Evolutionary conservation across 2,329 filamentous ascomycete species (phyloP).

Genomic region (Paraconiothyrium brasiliense): DNA sequence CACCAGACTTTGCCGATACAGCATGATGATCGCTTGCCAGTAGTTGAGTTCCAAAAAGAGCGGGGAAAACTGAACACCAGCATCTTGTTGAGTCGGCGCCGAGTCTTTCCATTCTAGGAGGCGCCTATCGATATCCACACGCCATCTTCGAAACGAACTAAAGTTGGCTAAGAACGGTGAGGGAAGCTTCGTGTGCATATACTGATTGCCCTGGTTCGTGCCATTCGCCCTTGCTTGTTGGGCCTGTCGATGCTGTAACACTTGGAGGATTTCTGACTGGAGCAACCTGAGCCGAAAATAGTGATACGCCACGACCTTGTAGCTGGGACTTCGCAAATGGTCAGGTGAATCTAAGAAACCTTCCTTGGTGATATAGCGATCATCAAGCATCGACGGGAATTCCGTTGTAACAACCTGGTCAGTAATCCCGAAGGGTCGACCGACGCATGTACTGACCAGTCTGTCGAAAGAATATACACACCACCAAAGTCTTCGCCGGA

Average conservation of each 20-base stretch:
- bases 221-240: conserved; percentile 75
- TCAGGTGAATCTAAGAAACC: conserved; percentile 73
- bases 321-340: conserved; percentile 73
- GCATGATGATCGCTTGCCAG: conserved; percentile 96
- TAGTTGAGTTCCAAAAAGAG: conserved; percentile 96
- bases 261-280: conserved; percentile 94
- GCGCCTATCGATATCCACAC: conserved; percentile 83
- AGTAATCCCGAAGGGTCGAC: conserved; percentile 91
- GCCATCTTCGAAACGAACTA: conserved; percentile 87
- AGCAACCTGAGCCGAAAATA: conserved; percentile 89
- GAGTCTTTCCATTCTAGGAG: conserved; percentile 87
- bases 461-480: conserved; percentile 94
- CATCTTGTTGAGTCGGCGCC: conserved; percentile 79
- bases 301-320: conserved; percentile 90
- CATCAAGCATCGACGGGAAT: conserved; percentile 88
- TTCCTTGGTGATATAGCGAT: conserved; percentile 82
- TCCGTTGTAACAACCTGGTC: conserved; percentile 96
- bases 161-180: conserved; percentile 88
- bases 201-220: conserved; percentile 72
- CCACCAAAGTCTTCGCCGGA: conserved; percentile 92
- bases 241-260: conserved; percentile 90
- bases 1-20: conserved; percentile 89
- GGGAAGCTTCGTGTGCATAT: conserved; percentile 79
- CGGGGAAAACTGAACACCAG: conserved; percentile 86
- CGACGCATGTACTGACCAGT: conserved; percentile 93